Evolutionary conservation across 2,329 filamentous ascomycete species (phyloP), one percentile per base, ranked within the genome.

Genomic region (Aspergillus thermomutatus): DNA sequence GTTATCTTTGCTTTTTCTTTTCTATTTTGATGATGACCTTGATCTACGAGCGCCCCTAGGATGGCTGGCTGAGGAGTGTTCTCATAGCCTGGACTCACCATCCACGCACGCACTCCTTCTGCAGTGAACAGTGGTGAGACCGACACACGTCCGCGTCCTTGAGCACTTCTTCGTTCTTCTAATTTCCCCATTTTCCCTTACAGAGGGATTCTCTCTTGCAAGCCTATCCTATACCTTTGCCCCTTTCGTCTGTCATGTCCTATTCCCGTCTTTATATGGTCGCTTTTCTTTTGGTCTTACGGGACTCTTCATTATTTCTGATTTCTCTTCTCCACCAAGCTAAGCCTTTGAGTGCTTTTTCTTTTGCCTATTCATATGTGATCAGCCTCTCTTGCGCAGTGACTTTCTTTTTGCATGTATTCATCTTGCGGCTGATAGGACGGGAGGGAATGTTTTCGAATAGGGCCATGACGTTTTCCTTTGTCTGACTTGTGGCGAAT

Each of bases 221-320:
- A 46, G 19, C 43, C 43, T 14, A 46, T 46, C 43, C 43, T 46
- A 26, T 46, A 46, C 43, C 17, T 43, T 19, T 48, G n/a, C 21
- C 23, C 34, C 43, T 46, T 46, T 46, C 23, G 43, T 57, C 53
- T 40, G 19, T 49, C 49, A 48, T 69, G 72, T 70, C 68, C 64
- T 69, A 67, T 61, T 55, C 63, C 53, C 58, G 59, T 57, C 59
- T 61, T 56, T 61, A 60, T 59, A 59, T 62, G 62, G 54, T 62
- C 64, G 60, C 65, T 63, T 66, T 67, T 65, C 62, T 59, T 58
- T 64, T 66, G 67, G 60, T 63, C 71, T 70, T 67, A 67, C 61
- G 69, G 68, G 40, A 45, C 50, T 67, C 68, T 68, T 72, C 67
- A 66, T 69, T 64, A 58, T 66, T 46, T 63, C 60, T 60, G 65